Evolutionary conservation across 164 flowering plant species (phyloP).

Genomic region (Kingdonia uniflora): DNA sequence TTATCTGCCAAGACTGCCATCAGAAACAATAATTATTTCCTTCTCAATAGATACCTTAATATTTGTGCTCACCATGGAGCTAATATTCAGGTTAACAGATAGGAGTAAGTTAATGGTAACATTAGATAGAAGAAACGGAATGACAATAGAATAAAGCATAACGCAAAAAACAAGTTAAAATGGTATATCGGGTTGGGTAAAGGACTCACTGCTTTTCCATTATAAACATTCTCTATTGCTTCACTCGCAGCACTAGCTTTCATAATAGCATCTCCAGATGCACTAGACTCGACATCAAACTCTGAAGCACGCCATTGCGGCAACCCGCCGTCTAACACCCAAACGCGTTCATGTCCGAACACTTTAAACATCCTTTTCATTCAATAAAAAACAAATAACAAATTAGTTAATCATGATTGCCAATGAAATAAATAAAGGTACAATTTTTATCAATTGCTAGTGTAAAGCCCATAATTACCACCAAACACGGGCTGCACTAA

Average conservation of each 20-base stretch:
- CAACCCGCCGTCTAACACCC: slow-evolving; percentile 97
- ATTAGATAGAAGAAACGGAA: too few species aligned
- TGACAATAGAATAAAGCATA: background rate
- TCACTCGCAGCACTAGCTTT: slow-evolving; percentile 99
- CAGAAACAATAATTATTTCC: too few species aligned
- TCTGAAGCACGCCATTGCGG: slow-evolving; percentile 98
- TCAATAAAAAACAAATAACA: background rate
- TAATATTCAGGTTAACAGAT: too few species aligned
- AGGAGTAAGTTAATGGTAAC: too few species aligned
- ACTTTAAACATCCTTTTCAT: slow-evolving; percentile 94
- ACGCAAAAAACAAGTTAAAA: background rate
- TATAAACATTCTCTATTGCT: slow-evolving; percentile 88
- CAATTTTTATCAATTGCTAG: background rate
- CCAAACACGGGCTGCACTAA: slow-evolving; percentile 99
- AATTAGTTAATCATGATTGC: slow-evolving; percentile 4
- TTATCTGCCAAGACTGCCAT: too few species aligned
- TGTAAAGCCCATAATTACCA: slow-evolving; percentile 42
- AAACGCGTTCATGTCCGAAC: slow-evolving; percentile 92
- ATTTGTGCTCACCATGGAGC: too few species aligned
- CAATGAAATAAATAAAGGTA: background rate
- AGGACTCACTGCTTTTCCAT: slow-evolving; percentile 59
- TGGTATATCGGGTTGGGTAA: background rate
- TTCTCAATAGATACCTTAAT: too few species aligned
- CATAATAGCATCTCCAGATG: slow-evolving; percentile 91
- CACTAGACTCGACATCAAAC: slow-evolving; percentile 98